Percentiles rank a stretch among this genome's conserved stretches.
These are phyloP conservation scores for Tulasnella sp. DNA, from an alignment of 768 basidiomycete genomes.

Conservation along the genomic window DNA sequence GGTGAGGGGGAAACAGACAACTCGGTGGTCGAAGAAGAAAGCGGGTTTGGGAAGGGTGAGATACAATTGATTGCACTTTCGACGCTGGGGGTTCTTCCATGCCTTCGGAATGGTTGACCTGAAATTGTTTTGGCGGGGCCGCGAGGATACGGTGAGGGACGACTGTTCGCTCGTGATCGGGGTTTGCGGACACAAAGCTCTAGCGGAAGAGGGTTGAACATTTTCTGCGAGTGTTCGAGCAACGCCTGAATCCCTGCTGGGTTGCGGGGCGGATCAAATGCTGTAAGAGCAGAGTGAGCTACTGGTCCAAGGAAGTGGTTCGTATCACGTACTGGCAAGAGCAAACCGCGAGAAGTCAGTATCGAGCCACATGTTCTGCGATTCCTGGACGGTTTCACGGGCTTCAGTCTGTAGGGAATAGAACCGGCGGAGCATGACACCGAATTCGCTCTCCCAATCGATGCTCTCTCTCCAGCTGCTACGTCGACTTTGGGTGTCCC, in stretches of 20 bases:
- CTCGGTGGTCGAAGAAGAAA: neutral
- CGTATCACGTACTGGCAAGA: constrained; percentile 17
- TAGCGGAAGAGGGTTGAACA: constrained; percentile 21
- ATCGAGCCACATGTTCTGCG: constrained; percentile 26
- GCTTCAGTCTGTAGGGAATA: constrained; percentile 25
- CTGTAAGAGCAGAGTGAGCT: constrained; percentile 7
- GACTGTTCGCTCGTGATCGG: constrained; percentile 24
- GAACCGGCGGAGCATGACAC: constrained; percentile 15
- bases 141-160: constrained; percentile 13
- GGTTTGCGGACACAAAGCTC: constrained; percentile 27
- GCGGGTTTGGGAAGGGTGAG: constrained; percentile 22
- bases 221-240: constrained; percentile 27
- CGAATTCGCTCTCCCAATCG: constrained; percentile 22
- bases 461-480: constrained; percentile 10
- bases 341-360: constrained; percentile 29
- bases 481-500: neutral
- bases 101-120: constrained; percentile 6
- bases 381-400: constrained; percentile 23
- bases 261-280: constrained; percentile 27
- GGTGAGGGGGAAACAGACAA: neutral
- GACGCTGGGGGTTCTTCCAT: constrained; percentile 19
- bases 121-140: neutral
- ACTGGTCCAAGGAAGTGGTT: neutral
- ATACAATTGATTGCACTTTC: constrained; percentile 27
- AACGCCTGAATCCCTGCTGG: constrained; percentile 25